Base-by-base conservation (phyloP, 352 stramenopile species). In the Pythium diclinum region DNA sequence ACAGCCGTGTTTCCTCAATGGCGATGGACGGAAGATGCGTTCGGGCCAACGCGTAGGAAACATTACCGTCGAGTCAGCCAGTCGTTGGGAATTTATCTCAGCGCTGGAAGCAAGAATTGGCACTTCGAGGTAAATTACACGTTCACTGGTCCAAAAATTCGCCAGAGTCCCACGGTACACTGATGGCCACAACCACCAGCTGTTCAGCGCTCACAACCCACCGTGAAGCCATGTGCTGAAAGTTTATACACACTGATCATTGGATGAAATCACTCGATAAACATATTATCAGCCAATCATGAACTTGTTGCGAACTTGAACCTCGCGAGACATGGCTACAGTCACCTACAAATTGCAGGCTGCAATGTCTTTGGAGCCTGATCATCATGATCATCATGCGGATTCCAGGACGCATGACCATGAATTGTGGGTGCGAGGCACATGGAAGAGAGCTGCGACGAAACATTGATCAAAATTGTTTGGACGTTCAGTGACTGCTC, bases 1-100 rank as follows among this genome's bases (percentile, higher is more conserved):
- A 14, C 42, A 17, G 42, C n/a, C 47, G 49, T 65, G 48, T 65
- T 65, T 54, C 49, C 59, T 57, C 48, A 63, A 59, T 59, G 54
- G 54, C 54, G 48, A 55, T 36, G 14, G 48, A 38, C 10, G 11
- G 47, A 54, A 54, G 47, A 55, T 30, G 54, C 21, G 30, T 34
- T 21, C 51, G 16, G 51, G 34, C 19, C 28, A 44, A 34, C 54
- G 54, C 13, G 36, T 28, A 28, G 3, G 47, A 63, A 56, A 44
- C 56, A 47, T 63, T 48, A 49, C 53, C 17, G 33, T 38, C 36
- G 53, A 59, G 53, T 59, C 53, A 59, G 53, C 14, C 19, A 8
- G n/a, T 30, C 44, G 16, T 21, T n/a, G 32, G n/a, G 10, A 47
- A 25, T 33, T 58, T 58, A 36, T 46, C 32, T 32, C 52, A 25